Evolutionary conservation across 2,329 filamentous ascomycete species (phyloP).

Genomic region (Coniella lustricola): DNA sequence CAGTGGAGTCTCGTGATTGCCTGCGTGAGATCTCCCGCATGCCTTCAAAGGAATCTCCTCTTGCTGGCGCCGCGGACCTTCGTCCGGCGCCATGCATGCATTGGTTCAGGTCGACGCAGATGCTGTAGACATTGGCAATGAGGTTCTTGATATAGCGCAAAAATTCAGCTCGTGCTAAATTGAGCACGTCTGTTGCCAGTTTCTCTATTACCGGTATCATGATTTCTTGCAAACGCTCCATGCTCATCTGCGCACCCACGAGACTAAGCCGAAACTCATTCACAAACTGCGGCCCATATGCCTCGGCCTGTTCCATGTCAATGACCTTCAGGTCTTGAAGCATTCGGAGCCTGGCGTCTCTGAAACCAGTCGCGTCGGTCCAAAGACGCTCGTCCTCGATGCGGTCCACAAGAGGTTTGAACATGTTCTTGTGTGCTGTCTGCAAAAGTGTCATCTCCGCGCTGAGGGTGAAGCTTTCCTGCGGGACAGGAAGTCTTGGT

Average conservation of each 20-base stretch:
- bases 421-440: neutral
- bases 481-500: neutral
- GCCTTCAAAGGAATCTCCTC: too few relatives aligned
- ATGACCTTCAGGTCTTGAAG: neutral
- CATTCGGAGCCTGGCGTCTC: neutral
- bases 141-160: neutral
- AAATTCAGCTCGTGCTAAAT: neutral
- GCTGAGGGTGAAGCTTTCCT: neutral
- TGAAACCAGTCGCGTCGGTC: neutral
- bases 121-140: neutral
- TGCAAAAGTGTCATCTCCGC: neutral
- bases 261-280: neutral
- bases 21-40: too few relatives aligned
- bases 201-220: neutral
- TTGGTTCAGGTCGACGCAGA: neutral
- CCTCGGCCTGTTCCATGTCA: neutral
- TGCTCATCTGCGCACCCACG: neutral
- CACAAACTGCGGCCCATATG: neutral
- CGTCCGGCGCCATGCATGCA: neutral
- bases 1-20: too few relatives aligned
- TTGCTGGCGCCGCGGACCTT: too few relatives aligned
- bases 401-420: neutral
- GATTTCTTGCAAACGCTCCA: neutral
- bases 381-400: neutral
- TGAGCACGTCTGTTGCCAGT: neutral